Percentiles rank a stretch among this genome's conserved stretches.
These are phyloP conservation scores for Carex cristatella DNA, from an alignment of 176 grass and related monocot genomes.

Conservation along the genomic window DNA sequence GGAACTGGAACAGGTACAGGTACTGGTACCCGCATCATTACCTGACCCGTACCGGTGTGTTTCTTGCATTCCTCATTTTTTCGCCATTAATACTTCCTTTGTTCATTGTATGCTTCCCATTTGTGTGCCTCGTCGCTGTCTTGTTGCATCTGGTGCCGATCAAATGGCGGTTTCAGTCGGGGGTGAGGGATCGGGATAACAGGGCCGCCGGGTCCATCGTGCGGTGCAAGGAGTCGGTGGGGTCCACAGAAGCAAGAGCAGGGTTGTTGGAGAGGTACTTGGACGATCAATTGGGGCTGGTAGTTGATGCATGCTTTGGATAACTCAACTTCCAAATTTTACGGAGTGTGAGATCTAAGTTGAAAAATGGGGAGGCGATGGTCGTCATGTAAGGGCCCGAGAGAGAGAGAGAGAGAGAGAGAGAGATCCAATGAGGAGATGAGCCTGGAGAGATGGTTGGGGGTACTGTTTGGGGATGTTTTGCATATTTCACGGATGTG, in stretches of 20 bases:
- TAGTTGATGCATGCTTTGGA: constrained; percentile 9
- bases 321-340: neutral
- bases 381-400: neutral
- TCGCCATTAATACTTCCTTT: constrained; percentile 46
- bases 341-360: neutral
- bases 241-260: neutral
- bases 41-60: constrained; percentile 6
- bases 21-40: neutral
- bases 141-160: constrained; percentile 29
- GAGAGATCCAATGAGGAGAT: neutral
- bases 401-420: neutral
- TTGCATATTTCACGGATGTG: constrained; percentile 6
- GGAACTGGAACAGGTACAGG: neutral
- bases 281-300: constrained; percentile 67
- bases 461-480: neutral
- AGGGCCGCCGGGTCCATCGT: neutral
- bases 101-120: constrained; percentile 35
- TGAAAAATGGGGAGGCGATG: neutral
- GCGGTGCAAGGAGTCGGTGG: neutral
- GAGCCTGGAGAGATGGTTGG: neutral
- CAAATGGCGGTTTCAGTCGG: neutral
- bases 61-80: constrained; percentile 27
- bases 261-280: constrained; percentile 53
- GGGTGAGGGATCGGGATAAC: neutral
- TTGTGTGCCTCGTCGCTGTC: constrained; percentile 36